Conservation (phyloP, 2,329 filamentous ascomycete genomes). For the Aspergillus awamori region DNA sequence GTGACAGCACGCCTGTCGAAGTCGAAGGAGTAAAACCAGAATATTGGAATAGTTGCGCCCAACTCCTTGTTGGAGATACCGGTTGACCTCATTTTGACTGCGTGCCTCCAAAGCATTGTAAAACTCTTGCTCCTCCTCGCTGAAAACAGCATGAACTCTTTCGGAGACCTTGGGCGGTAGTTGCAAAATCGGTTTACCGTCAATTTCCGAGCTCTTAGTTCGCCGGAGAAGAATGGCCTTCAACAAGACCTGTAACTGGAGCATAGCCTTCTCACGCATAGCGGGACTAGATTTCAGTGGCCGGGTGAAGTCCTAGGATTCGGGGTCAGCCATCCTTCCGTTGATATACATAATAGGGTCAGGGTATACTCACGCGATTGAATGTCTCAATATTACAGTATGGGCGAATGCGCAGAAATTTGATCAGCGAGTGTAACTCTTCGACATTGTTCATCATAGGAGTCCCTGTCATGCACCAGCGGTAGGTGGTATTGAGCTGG, state of each 20-base stretch:
- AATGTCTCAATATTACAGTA: slow-evolving; percentile 70
- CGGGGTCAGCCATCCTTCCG: slow-evolving; percentile 1
- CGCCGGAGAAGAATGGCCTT: slow-evolving; percentile 81
- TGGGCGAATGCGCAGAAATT: slow-evolving; percentile 75
- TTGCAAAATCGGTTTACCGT: slow-evolving; percentile 74
- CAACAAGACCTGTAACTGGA: slow-evolving; percentile 71
- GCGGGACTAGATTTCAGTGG: slow-evolving; percentile 51
- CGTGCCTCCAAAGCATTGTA: slow-evolving; percentile 69
- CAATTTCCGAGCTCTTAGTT: slow-evolving; percentile 75
- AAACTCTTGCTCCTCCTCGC: slow-evolving; percentile 64
- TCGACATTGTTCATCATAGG: slow-evolving; percentile 85
- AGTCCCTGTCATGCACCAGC: slow-evolving; percentile 78
- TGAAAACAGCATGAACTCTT: slow-evolving; percentile 66
- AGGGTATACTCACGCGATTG: slow-evolving; percentile 48
- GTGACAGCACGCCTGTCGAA: slow-evolving; percentile 82
- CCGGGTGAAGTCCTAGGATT: slow-evolving; percentile 52
- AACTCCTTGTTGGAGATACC: slow-evolving; percentile 69
- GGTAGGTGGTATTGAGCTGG: slow-evolving; percentile 61
- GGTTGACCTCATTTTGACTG: slow-evolving; percentile 73
- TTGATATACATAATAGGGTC: neutral
- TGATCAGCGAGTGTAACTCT: slow-evolving; percentile 76
- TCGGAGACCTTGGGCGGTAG: slow-evolving; percentile 68
- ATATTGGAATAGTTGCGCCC: slow-evolving; percentile 77
- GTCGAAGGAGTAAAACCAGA: slow-evolving; percentile 74
- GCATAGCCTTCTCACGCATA: slow-evolving; percentile 60